These are phyloP conservation scores for Capronia americana DNA, from an alignment of 2,329 filamentous ascomycete genomes.

Conservation along the genomic window DNA sequence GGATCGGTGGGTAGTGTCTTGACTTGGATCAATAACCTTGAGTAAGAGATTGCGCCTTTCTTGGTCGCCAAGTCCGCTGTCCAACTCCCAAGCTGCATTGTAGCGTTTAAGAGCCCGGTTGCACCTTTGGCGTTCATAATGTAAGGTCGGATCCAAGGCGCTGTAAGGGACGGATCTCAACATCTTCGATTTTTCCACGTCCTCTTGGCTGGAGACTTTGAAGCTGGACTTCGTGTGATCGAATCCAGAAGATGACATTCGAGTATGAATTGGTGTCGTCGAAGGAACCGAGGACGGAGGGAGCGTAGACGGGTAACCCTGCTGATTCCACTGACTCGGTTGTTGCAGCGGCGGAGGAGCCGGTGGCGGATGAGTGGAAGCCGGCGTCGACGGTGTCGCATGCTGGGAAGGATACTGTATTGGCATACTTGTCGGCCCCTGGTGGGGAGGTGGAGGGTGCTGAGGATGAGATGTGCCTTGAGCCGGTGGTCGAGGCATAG, in stretches of 20 bases:
- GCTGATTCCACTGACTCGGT: slow-evolving; percentile 4
- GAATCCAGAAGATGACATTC: slow-evolving; percentile 27
- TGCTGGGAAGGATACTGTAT: slow-evolving; percentile 1
- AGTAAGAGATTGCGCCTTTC: slow-evolving; percentile 48
- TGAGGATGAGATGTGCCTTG: slow-evolving; percentile 28
- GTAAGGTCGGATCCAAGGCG: slow-evolving; percentile 77
- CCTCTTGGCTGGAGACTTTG: slow-evolving; percentile 45
- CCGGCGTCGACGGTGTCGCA: neutral
- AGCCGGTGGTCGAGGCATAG: slow-evolving; percentile 35
- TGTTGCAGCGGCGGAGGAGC: neutral
- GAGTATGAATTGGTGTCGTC: slow-evolving; percentile 2
- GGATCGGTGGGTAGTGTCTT: slow-evolving; percentile 71
- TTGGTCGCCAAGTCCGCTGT: slow-evolving; percentile 67
- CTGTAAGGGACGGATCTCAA: slow-evolving; percentile 77
- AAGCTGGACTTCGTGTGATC: slow-evolving; percentile 26
- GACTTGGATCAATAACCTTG: slow-evolving; percentile 74
- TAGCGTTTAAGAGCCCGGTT: slow-evolving; percentile 81
- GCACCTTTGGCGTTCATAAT: slow-evolving; percentile 84
- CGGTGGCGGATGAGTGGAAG: neutral
- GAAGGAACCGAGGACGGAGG: neutral
- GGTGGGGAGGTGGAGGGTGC: slow-evolving; percentile 10
- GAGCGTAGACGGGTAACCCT: neutral
- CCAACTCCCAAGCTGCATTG: slow-evolving; percentile 81
- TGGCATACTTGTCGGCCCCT: slow-evolving; percentile 7
- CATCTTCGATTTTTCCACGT: slow-evolving; percentile 90